Conservation (phyloP, 2,329 filamentous ascomycete species). For the Cadophora malorum region DNA sequence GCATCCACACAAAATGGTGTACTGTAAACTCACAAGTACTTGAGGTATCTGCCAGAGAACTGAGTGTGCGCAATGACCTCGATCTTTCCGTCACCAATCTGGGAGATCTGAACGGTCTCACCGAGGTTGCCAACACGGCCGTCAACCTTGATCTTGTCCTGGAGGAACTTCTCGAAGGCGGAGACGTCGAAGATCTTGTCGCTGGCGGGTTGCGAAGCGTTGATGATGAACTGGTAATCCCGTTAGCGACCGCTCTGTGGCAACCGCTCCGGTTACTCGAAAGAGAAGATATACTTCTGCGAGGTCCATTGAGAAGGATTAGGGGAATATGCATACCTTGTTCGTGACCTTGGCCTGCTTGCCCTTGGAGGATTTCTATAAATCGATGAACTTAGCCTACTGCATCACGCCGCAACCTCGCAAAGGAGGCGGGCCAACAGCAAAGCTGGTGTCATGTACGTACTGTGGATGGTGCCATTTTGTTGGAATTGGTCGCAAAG, state of each 20-base stretch:
- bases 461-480: slow-evolving; percentile 92
- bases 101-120: slow-evolving; percentile 87
- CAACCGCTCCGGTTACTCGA: not conserved
- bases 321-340: slow-evolving; percentile 40
- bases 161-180: slow-evolving; percentile 99
- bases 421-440: slow-evolving; percentile 73
- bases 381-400: slow-evolving; percentile 85
- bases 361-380: slow-evolving; percentile 65
- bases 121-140: slow-evolving; percentile 98
- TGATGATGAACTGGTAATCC: slow-evolving; percentile 88
- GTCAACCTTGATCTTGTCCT: slow-evolving; percentile 99
- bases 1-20: not conserved
- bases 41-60: slow-evolving; percentile 98
- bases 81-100: slow-evolving; percentile 95
- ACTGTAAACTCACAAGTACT: slow-evolving; percentile 84
- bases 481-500: slow-evolving; percentile 70
- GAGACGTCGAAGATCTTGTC: slow-evolving; percentile 99
- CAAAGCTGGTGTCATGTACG: slow-evolving; percentile 85
- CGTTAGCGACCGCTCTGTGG: slow-evolving; percentile 14
- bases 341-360: slow-evolving; percentile 75
- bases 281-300: not conserved
- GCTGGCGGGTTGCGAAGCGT: slow-evolving; percentile 95
- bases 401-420: slow-evolving; percentile 70
- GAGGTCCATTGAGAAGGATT: not conserved
- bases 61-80: slow-evolving; percentile 97